Evolutionary conservation across 2,329 filamentous ascomycete species (phyloP), one percentile per base, ranked within the genome.

Genomic region (Dactylellina drechsleri): DNA sequence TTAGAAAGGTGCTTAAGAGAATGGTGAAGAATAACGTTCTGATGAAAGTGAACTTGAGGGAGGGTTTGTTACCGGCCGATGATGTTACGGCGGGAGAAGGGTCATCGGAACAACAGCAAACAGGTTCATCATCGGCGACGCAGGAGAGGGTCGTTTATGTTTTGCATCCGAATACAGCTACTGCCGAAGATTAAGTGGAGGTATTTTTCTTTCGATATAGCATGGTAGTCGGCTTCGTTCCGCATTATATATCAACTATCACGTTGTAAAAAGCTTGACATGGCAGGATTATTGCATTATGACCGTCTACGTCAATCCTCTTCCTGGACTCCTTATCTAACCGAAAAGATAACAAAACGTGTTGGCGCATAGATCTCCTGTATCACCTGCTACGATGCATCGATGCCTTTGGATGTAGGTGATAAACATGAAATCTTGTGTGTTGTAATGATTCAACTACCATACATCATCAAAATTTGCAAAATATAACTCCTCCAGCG

Each of bases 1-100:
- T 90, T 13, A 87, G 85, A 81, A 95, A 97, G 87, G 94, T 99
- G 62, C 83, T 99, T 78, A 96, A 92, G 86, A 90, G 92, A 82
- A 96, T 98, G 90, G 91, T 97, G 80, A 97, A 95, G 87, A 88
- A 89, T 79, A 86, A 87, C 78, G 86, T 88, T 16, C 81, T 88
- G 57, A 85, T 87, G 82, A 84, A 84, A 57, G 86, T 88, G 74
- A 64, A 64, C 12, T 58, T 59, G 64, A 83, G 93, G 83, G 93
- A 96, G 78, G 93, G 96, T 78, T 93, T 96, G 18, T 86, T 98
- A 57, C 92, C 95, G 49, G 90, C 89, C 77, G 89, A 83, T 78
- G 87, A 86, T 73, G 81, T 84, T 41, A 36, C 31, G 31, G 85
- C 84, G 13, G 84, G 82, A 12, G 83, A 83, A 4, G 80, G 78